Base-by-base conservation (phyloP, 1,284 basidiomycete genomes). In the Tilletia walkeri region DNA sequence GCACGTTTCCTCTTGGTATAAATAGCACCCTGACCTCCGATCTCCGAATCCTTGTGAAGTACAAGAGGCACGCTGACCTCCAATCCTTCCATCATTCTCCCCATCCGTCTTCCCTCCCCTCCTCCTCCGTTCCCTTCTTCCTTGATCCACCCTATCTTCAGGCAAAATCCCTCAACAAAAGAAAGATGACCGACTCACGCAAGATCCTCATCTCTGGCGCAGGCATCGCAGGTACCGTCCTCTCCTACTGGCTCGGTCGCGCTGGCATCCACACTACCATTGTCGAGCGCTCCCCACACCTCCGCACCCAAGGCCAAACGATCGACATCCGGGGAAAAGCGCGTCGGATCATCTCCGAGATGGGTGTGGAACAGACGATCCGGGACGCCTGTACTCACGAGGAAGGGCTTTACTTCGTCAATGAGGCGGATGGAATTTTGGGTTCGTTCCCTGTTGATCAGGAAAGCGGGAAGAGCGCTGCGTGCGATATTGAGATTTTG, bases 131-230 rank as follows among this genome's bases (percentile, higher is more conserved):
- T 12, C 6, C 12, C 41, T 45, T 45, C 41, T 45, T 45, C 41
- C 14, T 7, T 45, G 24, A 2, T 30, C 24, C 24, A 30, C 24
- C 24, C 24, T 30, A 30, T 30, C 24, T 30, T 30, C n/a, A n/a
- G n/a, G n/a, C n/a, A n/a, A n/a, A n/a, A n/a, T n/a, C n/a, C n/a
- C n/a, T n/a, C n/a, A n/a, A n/a, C n/a, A n/a, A n/a, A n/a, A n/a
- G n/a, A n/a, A n/a, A n/a, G n/a, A 45, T 45, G 41, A 45, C 41
- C 9, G 41, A 45, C 41, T 45, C 41, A 9, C 54, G 54, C 20
- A 56, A 24, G 34, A 78, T 84, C 34, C 76, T 85, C 66, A 82
- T 85, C 70, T 79, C 77, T 16, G 85, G 85, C 3, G 84, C 80
- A 0, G 77, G 83, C 54, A 83, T 85, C 38, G 82, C 84, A 14